Evolutionary conservation across 2,329 filamentous ascomycete species (phyloP).

Genomic region (Chaetomiaceae sp.): DNA sequence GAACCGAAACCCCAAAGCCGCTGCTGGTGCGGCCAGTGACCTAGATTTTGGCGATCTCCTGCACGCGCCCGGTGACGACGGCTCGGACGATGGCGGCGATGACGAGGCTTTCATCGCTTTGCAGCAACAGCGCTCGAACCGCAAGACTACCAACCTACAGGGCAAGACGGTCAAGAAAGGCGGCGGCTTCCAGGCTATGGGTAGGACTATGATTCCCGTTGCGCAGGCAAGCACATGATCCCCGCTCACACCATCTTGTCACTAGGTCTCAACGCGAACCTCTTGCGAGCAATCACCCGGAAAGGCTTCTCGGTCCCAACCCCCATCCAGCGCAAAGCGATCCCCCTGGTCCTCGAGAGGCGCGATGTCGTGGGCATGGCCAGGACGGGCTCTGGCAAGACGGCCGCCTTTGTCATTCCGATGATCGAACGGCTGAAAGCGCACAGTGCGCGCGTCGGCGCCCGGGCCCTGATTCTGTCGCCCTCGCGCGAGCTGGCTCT

Average conservation of each 20-base stretch:
- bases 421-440: constrained; percentile 92
- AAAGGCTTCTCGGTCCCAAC: constrained; percentile 97
- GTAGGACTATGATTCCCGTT: constrained; percentile 32
- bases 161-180: constrained; percentile 87
- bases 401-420: constrained; percentile 93
- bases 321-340: constrained; percentile 94
- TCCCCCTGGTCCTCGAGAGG: constrained; percentile 80
- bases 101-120: constrained; percentile 90
- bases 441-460: constrained; percentile 81
- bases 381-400: constrained; percentile 97
- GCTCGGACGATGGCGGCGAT: constrained; percentile 50
- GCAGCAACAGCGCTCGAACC: constrained; percentile 78
- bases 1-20: constrained; percentile 29
- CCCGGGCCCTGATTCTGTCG: constrained; percentile 80
- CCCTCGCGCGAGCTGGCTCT: constrained; percentile 90
- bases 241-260: constrained; percentile 11
- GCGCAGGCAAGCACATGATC: background rate
- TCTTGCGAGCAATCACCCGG: constrained; percentile 83
- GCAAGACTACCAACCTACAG: constrained; percentile 76
- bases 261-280: constrained; percentile 65
- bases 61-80: constrained; percentile 46
- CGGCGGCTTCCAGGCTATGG: constrained; percentile 95
- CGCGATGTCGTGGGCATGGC: constrained; percentile 99
- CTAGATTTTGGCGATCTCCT: constrained; percentile 58
- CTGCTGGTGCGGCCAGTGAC: constrained; percentile 36